Evolutionary conservation across 805 yeast species (phyloP).

Genomic region (Schwanniomyces pseudopolymorphus): DNA sequence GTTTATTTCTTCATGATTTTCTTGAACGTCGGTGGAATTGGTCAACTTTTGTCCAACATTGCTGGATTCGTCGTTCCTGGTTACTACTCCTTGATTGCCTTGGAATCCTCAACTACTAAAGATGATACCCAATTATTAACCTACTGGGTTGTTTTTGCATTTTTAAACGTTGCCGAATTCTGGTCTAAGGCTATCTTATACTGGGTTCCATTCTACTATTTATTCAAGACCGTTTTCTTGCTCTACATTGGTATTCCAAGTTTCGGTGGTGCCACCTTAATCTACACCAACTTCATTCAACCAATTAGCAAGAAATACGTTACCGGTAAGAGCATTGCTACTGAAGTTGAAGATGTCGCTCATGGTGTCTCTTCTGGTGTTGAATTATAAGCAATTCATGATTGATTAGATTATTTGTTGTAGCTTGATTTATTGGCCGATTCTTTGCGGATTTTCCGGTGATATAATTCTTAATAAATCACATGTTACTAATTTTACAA

Average conservation of each 20-base stretch:
- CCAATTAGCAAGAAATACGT: constrained; percentile 58
- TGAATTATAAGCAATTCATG: constrained; percentile 10
- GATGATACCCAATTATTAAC: constrained; percentile 91
- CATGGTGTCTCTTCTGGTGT: constrained; percentile 38
- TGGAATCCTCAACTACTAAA: constrained; percentile 61
- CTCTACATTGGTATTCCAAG: constrained; percentile 86
- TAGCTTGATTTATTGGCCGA: neutral
- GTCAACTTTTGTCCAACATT: constrained; percentile 88
- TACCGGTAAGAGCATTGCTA: constrained; percentile 27
- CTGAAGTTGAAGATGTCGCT: constrained; percentile 49
- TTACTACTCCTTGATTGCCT: constrained; percentile 80
- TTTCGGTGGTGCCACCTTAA: constrained; percentile 78
- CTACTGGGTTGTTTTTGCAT: constrained; percentile 98
- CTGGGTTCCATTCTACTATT: constrained; percentile 96
- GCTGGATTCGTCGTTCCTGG: constrained; percentile 92
- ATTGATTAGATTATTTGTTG: neutral
- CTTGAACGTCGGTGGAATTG: constrained; percentile 90
- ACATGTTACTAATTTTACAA: neutral
- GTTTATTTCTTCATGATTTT: constrained; percentile 77
- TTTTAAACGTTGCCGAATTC: constrained; percentile 87
- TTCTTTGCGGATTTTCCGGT: neutral
- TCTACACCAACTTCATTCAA: constrained; percentile 63
- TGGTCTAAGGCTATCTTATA: constrained; percentile 92
- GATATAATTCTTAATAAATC: neutral
- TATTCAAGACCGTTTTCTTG: constrained; percentile 85